Base-by-base conservation (phyloP, 1,284 basidiomycete genomes). In the Blastosporella zonata region DNA sequence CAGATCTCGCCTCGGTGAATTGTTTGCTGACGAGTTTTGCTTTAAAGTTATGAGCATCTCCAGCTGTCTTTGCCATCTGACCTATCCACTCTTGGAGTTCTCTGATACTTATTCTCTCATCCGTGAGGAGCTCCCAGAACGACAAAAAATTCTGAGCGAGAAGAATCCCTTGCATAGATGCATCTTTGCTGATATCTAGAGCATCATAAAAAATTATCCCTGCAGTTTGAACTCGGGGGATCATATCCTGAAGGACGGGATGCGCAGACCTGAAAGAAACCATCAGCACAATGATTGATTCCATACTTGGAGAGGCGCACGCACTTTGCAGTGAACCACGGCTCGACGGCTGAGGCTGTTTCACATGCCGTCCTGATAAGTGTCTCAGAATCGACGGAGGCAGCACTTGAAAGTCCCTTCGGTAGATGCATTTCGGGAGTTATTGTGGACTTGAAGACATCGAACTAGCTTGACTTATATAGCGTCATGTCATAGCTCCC, bases 251-350 rank as follows among this genome's bases (percentile, higher is more conserved):
- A 25, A 52, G 45, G 18, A 17, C 28, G 44, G 45, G 41, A 28
- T 38, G 21, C 9, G 38, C 46, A 1, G 50, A 47, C 10, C 50
- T 52, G 15, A 10, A 40, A 34, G 23, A 43, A 6, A 13, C 27
- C 4, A 8, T 22, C 33, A 15, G n/a, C n/a, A 15, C 29, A 2
- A 2, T 23, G 25, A 27, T 5, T 8, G 22, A 35, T 3, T 22
- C 27, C 8, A n/a, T 10, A 17, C 5, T 20, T 17, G 31, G 8
- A 35, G 20, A 9, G 27, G 21, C n/a, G n/a, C n/a, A 44, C 50
- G 17, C 39, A 52, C 50, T 41, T 47, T 31, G 50, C 45, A 17
- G 42, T 27, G 40, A 36, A 31, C 45, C 45, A 52, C 20, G 40
- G 50, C 28, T 47, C 45, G 22, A 52, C 29, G 3, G 29, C 22